Conservation (phyloP, 2,329 filamentous ascomycete species). For the Ophiostoma populinum region DNA sequence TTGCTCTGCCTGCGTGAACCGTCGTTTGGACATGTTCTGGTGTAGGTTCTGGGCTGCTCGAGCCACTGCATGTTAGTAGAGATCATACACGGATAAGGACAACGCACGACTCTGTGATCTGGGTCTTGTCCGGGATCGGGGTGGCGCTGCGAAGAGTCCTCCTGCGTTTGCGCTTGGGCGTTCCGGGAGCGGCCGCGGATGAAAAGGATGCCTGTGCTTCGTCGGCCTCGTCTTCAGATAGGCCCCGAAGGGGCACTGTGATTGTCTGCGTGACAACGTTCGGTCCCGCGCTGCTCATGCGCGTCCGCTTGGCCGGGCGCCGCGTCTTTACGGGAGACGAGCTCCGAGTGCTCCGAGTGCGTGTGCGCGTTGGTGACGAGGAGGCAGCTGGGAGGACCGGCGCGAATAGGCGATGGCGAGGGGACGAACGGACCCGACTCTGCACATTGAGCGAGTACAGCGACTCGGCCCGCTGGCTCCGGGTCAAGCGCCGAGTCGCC, state of each 20-base stretch:
- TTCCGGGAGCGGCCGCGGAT: constrained; percentile 16
- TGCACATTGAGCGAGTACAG: constrained; percentile 4
- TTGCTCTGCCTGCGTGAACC: too few relatives aligned
- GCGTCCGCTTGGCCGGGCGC: neutral
- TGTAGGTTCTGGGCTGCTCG: too few relatives aligned
- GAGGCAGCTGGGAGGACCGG: too few relatives aligned
- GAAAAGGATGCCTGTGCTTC: neutral
- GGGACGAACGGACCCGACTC: constrained; percentile 6
- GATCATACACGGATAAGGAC: too few relatives aligned
- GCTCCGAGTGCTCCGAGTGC: too few relatives aligned
- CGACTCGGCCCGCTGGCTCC: constrained; percentile 20
- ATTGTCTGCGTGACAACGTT: constrained; percentile 2
- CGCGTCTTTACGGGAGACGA: constrained; percentile 5
- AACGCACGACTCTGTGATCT: too few relatives aligned
- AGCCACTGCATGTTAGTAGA: too few relatives aligned
- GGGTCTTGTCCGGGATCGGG: constrained; percentile 29
- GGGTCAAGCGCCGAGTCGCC: constrained; percentile 24
- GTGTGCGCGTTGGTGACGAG: too few relatives aligned
- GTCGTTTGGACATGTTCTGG: too few relatives aligned
- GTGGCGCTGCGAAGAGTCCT: constrained; percentile 33
- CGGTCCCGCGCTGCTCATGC: neutral
- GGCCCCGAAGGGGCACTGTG: constrained; percentile 27
- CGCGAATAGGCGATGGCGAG: constrained; percentile 2
- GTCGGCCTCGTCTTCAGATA: constrained; percentile 25
- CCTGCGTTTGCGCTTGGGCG: constrained; percentile 9